phyloP scores from a whole-genome alignment of 495 filamentous ascomycete genomes.

The Xylaria telfairii region DNA sequence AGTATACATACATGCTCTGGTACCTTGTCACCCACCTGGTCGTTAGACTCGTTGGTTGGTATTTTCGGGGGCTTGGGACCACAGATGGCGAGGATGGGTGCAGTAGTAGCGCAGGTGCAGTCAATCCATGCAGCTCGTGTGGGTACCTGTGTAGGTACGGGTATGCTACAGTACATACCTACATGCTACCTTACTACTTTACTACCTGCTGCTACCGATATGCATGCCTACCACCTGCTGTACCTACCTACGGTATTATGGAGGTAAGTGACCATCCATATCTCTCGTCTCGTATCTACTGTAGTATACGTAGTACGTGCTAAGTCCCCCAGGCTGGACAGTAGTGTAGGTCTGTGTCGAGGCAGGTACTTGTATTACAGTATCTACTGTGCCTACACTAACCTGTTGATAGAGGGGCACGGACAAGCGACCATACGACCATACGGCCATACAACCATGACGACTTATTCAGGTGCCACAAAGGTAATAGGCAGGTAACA shows the following conservation, averaged over 20 bases:
- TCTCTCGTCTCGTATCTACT: too few relatives aligned
- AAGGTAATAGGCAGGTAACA: slow-evolving; percentile 8
- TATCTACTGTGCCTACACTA: neutral
- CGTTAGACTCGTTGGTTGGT: slow-evolving; percentile 22
- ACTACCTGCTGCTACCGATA: too few relatives aligned
- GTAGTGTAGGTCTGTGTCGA: neutral
- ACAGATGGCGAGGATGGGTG: slow-evolving; percentile 23
- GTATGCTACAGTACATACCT: neutral
- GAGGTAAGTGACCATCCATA: slow-evolving; percentile 9
- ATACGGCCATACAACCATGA: neutral
- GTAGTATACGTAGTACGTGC: neutral
- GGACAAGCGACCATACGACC: slow-evolving; percentile 2
- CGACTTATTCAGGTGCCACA: neutral
- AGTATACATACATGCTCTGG: too few relatives aligned
- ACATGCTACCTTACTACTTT: too few relatives aligned
- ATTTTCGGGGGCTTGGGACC: slow-evolving; percentile 25
- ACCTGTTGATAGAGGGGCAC: neutral
- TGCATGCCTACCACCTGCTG: too few relatives aligned
- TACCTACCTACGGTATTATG: neutral
- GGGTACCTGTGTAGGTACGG: slow-evolving; percentile 8
- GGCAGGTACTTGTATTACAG: neutral
- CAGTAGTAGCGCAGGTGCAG: slow-evolving; percentile 22
- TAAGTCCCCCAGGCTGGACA: too few relatives aligned
- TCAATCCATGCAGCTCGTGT: slow-evolving; percentile 25
- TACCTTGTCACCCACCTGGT: slow-evolving; percentile 23